Evolutionary conservation across 495 filamentous ascomycete genomes (phyloP).

Genomic region (Pseudevernia furfuracea): DNA sequence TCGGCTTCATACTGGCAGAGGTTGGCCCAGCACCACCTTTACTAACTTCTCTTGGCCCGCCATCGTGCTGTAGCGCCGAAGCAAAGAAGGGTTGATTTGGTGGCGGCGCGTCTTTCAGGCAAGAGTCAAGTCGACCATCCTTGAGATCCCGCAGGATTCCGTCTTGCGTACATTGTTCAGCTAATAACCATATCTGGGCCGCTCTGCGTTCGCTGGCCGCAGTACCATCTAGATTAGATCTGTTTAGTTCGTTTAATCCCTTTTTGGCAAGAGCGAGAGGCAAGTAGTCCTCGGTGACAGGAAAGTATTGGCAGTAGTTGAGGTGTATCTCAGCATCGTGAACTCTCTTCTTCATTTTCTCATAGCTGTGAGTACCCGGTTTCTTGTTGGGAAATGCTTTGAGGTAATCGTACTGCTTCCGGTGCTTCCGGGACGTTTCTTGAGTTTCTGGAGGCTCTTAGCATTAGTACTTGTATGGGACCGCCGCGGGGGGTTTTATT

Average conservation of each 20-base stretch:
- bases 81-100: not conserved
- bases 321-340: not conserved
- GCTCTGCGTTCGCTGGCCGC: not conserved
- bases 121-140: conserved; percentile 1
- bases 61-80: not conserved
- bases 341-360: not conserved
- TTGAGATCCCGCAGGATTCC: conserved; percentile 3
- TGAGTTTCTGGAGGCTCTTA: not conserved
- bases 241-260: not conserved
- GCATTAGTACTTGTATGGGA: not conserved
- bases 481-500: not conserved
- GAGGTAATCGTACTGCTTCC: not conserved
- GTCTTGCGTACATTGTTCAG: conserved; percentile 7
- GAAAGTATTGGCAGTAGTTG: not conserved
- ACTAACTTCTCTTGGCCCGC: not conserved
- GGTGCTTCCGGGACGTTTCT: not conserved
- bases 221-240: not conserved
- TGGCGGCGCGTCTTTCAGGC: not conserved
- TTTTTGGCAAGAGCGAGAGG: conserved; percentile 1
- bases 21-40: not conserved
- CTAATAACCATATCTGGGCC: conserved; percentile 15
- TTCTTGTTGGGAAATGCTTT: not conserved
- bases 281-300: not conserved
- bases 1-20: not conserved
- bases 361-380: not conserved